Evolutionary conservation across 768 basidiomycete genomes (phyloP).

Genomic region (Russula emetica): DNA sequence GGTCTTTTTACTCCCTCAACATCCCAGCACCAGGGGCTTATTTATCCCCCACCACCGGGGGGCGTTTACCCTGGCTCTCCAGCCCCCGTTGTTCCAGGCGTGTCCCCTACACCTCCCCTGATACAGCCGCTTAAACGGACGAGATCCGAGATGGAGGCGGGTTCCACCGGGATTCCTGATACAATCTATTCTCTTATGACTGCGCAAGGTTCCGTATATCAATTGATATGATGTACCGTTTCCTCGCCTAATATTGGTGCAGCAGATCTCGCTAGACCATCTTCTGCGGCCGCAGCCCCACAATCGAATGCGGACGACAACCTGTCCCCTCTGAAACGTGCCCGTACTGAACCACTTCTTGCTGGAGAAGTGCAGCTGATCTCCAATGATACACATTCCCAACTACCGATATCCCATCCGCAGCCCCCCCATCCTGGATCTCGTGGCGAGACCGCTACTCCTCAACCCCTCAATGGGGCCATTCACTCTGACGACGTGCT

Average conservation of each 20-base stretch:
- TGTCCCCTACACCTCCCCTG: constrained; percentile 38
- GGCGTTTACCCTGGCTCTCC: constrained; percentile 49
- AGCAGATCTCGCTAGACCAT: constrained; percentile 46
- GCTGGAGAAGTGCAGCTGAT: constrained; percentile 15
- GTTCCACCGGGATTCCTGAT: constrained; percentile 30
- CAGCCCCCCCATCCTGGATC: constrained; percentile 32
- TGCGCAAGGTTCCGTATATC: constrained; percentile 21
- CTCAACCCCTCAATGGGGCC: constrained; percentile 23
- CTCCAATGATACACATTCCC: constrained; percentile 8
- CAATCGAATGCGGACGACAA: constrained; percentile 54
- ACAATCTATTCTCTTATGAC: constrained; percentile 27
- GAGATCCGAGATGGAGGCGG: constrained; percentile 64
- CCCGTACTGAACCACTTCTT: constrained; percentile 49
- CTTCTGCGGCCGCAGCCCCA: constrained; percentile 42
- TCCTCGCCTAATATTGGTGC: constrained; percentile 44
- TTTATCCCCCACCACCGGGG: constrained; percentile 52
- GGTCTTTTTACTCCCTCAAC: constrained; percentile 84
- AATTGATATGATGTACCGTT: constrained; percentile 33
- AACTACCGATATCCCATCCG: constrained; percentile 33
- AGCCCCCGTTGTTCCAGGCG: constrained; percentile 35
- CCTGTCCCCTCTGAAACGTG: constrained; percentile 68
- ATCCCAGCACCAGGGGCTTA: constrained; percentile 46
- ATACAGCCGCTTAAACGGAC: constrained; percentile 51
- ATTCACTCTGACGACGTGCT: constrained; percentile 36
- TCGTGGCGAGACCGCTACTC: constrained; percentile 29